A percentile compares a stretch with the other conserved stretches of the same genome.
Evolutionary conservation across 257 asterid genomes (phyloP).

Genomic region (Jasminum sambac): DNA sequence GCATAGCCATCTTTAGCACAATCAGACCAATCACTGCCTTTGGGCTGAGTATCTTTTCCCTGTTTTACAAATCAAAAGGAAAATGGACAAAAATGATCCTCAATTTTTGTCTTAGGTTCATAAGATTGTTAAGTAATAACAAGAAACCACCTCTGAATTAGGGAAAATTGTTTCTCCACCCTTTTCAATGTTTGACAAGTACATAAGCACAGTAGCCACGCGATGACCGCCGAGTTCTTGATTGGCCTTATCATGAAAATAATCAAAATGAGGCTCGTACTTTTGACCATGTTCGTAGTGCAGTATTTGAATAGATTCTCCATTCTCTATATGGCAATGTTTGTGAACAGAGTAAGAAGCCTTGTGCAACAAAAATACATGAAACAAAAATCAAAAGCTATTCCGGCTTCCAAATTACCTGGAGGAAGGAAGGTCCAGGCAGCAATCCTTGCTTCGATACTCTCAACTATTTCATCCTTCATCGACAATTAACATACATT

Average conservation of each 20-base stretch:
- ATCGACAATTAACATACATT: not conserved
- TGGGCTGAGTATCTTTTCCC: constrained; percentile 41
- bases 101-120: too few relatives aligned
- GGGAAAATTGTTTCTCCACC: constrained; percentile 83
- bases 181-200: constrained; percentile 53
- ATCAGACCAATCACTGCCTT: constrained; percentile 64
- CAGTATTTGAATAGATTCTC: constrained; percentile 63
- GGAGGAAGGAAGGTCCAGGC: constrained; percentile 75
- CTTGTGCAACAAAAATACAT: constrained; percentile 1
- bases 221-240: constrained; percentile 60
- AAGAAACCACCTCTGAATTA: constrained; percentile 38
- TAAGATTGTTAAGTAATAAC: not conserved
- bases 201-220: constrained; percentile 76
- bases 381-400: not conserved
- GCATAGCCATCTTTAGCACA: constrained; percentile 73
- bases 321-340: constrained; percentile 45
- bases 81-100: not conserved
- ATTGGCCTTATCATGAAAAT: constrained; percentile 45
- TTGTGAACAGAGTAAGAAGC: not conserved
- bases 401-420: constrained; percentile 48
- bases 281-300: constrained; percentile 63
- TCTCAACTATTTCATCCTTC: constrained; percentile 58
- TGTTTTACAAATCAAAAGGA: constrained; percentile 17
- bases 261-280: constrained; percentile 70
- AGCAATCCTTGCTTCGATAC: constrained; percentile 63